Percentiles rank a stretch among this genome's conserved stretches.
Evolutionary conservation across 2,329 filamentous ascomycete species (phyloP).

Genomic region (Alternaria consortialis): DNA sequence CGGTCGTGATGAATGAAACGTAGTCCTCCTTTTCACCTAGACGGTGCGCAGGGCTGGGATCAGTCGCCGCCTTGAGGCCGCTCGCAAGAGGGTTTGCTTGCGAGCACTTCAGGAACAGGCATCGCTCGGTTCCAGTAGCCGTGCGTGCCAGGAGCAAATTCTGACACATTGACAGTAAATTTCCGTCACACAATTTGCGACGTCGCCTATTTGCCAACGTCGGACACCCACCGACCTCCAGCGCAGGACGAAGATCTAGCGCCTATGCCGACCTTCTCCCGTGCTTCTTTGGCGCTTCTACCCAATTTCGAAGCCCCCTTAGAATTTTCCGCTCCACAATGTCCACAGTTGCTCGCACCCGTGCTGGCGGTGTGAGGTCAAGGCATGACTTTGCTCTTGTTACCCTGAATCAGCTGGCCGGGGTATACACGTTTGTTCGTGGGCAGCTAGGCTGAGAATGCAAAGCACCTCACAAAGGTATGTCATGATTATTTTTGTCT

Average conservation of each 20-base stretch:
- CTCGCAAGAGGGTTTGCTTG: slow-evolving; percentile 34
- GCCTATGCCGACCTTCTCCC: slow-evolving; percentile 47
- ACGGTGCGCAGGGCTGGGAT: slow-evolving; percentile 32
- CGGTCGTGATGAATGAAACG: slow-evolving; percentile 41
- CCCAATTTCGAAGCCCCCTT: slow-evolving; percentile 40
- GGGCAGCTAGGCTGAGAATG: slow-evolving; percentile 30
- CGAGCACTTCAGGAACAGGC: slow-evolving; percentile 45
- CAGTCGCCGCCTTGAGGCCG: slow-evolving; percentile 31
- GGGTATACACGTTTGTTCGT: slow-evolving; percentile 13
- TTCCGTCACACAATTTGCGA: slow-evolving; percentile 42
- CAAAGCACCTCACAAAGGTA: slow-evolving; percentile 26
- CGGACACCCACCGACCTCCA: slow-evolving; percentile 21
- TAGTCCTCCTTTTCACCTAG: slow-evolving; percentile 40
- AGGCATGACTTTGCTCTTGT: slow-evolving; percentile 27
- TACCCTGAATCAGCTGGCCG: slow-evolving; percentile 21
- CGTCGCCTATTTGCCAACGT: slow-evolving; percentile 31
- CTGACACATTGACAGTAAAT: slow-evolving; percentile 39
- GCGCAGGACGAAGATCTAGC: slow-evolving; percentile 37
- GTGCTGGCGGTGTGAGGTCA: slow-evolving; percentile 42
- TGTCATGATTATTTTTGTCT: slow-evolving; percentile 47
- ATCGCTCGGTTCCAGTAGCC: slow-evolving; percentile 31
- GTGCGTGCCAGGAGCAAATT: slow-evolving; percentile 34
- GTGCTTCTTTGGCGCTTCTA: slow-evolving; percentile 51
- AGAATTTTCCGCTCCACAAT: slow-evolving; percentile 36
- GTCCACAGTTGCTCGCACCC: slow-evolving; percentile 24